Conservation (phyloP, 139 green algal genomes). For the Helicosporidium sp. region DNA sequence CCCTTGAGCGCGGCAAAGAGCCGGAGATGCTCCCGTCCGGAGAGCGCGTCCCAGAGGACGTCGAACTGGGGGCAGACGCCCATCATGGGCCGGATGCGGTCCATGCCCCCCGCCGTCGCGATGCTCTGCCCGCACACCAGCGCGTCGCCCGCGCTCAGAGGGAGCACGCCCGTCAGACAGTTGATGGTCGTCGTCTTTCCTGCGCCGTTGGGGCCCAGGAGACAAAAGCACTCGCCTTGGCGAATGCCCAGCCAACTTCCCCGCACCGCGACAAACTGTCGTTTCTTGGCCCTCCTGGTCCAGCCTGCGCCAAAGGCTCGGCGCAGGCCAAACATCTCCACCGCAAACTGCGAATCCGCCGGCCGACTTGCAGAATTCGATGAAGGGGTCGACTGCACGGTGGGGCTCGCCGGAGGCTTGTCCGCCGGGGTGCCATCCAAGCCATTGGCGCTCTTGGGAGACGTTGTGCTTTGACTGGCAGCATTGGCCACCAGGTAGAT, state of each 20-base stretch:
- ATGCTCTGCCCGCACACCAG: slow-evolving; percentile 54
- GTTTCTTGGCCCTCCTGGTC: no score
- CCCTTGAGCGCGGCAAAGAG: slow-evolving; percentile 80
- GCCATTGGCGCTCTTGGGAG: no score
- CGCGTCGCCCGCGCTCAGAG: slow-evolving; percentile 37
- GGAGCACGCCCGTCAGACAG: slow-evolving; percentile 29
- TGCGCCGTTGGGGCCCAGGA: slow-evolving; percentile 39
- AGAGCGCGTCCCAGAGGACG: slow-evolving; percentile 76
- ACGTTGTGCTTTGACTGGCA: no score
- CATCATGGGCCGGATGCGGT: slow-evolving; percentile 48
- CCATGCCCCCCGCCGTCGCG: slow-evolving; percentile 31
- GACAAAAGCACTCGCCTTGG: slow-evolving; percentile 33
- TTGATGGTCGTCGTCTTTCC: slow-evolving; percentile 44
- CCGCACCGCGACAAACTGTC: slow-evolving; percentile 17
- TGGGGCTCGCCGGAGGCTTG: no score
- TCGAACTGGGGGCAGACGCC: slow-evolving; percentile 90
- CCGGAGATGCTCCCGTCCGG: slow-evolving; percentile 70
- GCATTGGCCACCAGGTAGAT: no score
- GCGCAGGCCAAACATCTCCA: slow-evolving; percentile 48
- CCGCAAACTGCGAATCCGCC: slow-evolving; percentile 19
- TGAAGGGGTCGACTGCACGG: no score
- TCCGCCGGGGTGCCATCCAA: no score
- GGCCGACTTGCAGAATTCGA: no score
- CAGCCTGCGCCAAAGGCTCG: no score
- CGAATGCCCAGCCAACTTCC: slow-evolving; percentile 24